These are phyloP conservation scores for Stramenopiles sp. DNA, from an alignment of 352 stramenopile species.

Conservation along the genomic window DNA sequence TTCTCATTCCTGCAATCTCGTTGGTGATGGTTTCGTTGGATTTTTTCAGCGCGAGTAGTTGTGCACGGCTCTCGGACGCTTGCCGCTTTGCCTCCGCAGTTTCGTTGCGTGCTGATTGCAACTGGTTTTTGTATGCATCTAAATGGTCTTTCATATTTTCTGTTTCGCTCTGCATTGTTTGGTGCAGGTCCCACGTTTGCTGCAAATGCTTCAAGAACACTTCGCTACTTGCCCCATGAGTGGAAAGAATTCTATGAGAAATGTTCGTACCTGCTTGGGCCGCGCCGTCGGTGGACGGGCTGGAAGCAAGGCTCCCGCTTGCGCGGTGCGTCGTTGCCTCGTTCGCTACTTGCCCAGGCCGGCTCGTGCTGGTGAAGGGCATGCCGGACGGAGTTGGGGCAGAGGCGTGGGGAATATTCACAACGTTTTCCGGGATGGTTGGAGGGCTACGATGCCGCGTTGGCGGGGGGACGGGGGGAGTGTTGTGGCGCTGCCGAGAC, in stretches of 20 bases:
- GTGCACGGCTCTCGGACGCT: background rate
- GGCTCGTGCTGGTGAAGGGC: too few species aligned
- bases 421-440: background rate
- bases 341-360: too few species aligned
- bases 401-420: background rate
- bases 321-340: background rate
- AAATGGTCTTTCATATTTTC: conserved; percentile 9
- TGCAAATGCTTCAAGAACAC: conserved; percentile 13
- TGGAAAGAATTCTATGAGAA: background rate
- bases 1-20: background rate
- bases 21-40: conserved; percentile 10
- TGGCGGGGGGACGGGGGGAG: background rate
- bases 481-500: background rate
- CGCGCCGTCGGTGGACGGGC: background rate
- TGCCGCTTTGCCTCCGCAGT: background rate
- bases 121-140: background rate
- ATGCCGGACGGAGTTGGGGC: background rate
- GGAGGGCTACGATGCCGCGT: background rate
- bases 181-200: conserved; percentile 9
- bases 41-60: conserved; percentile 7
- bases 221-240: conserved; percentile 8
- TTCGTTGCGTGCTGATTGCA: background rate
- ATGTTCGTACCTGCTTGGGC: background rate
- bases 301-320: background rate
- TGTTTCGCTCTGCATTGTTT: conserved; percentile 10